phyloP scores from a whole-genome alignment of 1,284 basidiomycete genomes.

The Athelia sp. region DNA sequence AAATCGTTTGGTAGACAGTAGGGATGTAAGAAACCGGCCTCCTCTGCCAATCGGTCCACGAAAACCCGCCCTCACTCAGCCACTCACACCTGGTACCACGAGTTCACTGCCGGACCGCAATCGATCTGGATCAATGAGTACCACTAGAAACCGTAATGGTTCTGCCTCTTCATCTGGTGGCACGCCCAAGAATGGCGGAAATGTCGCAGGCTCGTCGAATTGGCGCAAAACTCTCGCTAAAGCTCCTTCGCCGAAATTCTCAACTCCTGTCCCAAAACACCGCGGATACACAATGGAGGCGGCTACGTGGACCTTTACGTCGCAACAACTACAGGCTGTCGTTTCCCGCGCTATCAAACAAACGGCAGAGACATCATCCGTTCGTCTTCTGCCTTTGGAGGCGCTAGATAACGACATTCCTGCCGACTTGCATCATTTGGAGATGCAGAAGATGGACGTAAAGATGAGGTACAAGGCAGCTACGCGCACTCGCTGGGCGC shows the following conservation, averaged over 20 bases:
- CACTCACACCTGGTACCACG: conserved; percentile 9
- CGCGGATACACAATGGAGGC: conserved; percentile 71
- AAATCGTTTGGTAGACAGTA: conserved; percentile 6
- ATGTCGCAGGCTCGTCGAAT: conserved; percentile 7
- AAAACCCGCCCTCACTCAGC: conserved; percentile 30
- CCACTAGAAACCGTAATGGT: conserved; percentile 28
- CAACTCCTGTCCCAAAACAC: conserved; percentile 51
- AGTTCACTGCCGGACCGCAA: conserved; percentile 5
- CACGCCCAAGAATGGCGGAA: conserved; percentile 13
- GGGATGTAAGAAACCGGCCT: conserved; percentile 34
- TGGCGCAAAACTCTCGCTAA: conserved; percentile 19
- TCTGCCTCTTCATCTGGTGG: conserved; percentile 39
- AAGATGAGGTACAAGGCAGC: conserved; percentile 58
- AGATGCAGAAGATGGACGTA: conserved; percentile 52
- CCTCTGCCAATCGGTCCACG: conserved; percentile 56
- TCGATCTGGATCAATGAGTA: neutral
- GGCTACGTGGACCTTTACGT: conserved; percentile 77
- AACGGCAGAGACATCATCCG: conserved; percentile 61
- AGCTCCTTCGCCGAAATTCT: conserved; percentile 50
- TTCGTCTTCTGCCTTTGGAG: conserved; percentile 59
- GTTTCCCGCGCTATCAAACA: conserved; percentile 69
- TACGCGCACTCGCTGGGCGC: conserved; percentile 43
- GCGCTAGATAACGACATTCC: conserved; percentile 61
- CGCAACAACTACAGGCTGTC: conserved; percentile 61
- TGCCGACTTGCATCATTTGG: conserved; percentile 52